Conservation (phyloP, 2,329 filamentous ascomycete genomes). For the Clonostachys rhizophaga region DNA sequence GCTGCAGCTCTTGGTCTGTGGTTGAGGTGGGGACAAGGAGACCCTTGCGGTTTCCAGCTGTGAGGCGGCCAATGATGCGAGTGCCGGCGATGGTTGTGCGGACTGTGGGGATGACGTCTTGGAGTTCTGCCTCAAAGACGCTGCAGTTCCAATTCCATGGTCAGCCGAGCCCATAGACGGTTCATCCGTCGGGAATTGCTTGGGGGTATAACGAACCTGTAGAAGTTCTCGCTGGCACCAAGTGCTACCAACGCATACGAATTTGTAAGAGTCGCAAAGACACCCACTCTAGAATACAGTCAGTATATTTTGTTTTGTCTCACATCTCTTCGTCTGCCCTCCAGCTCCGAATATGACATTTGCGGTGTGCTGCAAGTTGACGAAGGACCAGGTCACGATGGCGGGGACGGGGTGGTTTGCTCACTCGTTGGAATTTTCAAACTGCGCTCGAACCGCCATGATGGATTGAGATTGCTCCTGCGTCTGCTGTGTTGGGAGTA, state of each 20-base stretch:
- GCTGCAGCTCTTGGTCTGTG: constrained; percentile 96
- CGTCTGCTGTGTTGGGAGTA: background rate
- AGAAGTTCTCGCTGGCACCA: constrained; percentile 97
- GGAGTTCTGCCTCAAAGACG: constrained; percentile 95
- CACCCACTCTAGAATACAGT: constrained; percentile 67
- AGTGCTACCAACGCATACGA: constrained; percentile 92
- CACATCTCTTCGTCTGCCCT: too few relatives aligned
- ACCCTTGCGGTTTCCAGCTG: constrained; percentile 93
- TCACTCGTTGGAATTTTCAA: constrained; percentile 90
- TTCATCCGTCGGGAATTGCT: background rate
- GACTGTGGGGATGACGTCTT: constrained; percentile 95
- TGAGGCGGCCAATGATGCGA: constrained; percentile 91
- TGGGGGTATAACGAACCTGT: constrained; percentile 54
- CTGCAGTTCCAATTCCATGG: constrained; percentile 29
- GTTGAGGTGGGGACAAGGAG: constrained; percentile 94
- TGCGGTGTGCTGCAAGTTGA: too few relatives aligned
- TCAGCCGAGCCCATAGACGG: too few relatives aligned
- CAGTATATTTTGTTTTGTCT: too few relatives aligned
- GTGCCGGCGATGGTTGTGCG: constrained; percentile 96
- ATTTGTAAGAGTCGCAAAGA: constrained; percentile 95
- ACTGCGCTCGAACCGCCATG: constrained; percentile 70
- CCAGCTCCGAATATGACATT: too few relatives aligned
- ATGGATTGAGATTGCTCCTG: constrained; percentile 10
- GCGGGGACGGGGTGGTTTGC: constrained; percentile 26
- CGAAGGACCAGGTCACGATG: constrained; percentile 1